These are phyloP conservation scores for Russula sp. DNA, from an alignment of 768 basidiomycete species.

Conservation along the genomic window DNA sequence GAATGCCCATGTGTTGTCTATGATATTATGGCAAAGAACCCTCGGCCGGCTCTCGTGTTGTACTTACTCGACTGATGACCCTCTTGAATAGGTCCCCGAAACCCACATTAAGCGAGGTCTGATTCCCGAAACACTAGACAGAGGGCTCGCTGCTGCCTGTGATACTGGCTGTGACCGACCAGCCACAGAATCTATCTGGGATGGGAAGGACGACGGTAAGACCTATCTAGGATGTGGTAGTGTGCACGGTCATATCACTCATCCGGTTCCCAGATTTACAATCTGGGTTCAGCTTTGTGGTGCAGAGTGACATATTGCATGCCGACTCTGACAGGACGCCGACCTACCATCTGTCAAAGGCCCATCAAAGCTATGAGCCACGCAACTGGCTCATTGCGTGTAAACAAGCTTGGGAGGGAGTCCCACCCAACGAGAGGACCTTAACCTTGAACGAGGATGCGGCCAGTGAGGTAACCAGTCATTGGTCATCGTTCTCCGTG, in stretches of 20 bases:
- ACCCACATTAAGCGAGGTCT: conserved; percentile 18
- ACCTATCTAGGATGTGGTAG: neutral
- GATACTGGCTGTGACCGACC: neutral
- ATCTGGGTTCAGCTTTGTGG: conserved; percentile 13
- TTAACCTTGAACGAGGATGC: neutral
- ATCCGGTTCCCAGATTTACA: conserved; percentile 5
- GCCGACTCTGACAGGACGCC: conserved; percentile 11
- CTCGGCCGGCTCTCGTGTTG: conserved; percentile 16
- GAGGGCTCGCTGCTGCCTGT: neutral
- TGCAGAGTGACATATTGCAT: conserved; percentile 9
- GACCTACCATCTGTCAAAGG: conserved; percentile 7
- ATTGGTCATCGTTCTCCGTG: conserved; percentile 16
- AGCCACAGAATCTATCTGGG: conserved; percentile 13
- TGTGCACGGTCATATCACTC: neutral
- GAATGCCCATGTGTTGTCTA: conserved; percentile 18
- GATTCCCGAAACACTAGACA: conserved; percentile 10
- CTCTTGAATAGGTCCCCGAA: conserved; percentile 20
- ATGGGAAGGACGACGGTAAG: conserved; percentile 18
- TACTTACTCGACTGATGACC: conserved; percentile 17
- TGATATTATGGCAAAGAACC: conserved; percentile 19
- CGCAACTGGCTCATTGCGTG: conserved; percentile 13
- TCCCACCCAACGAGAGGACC: neutral
- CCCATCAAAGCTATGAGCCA: conserved; percentile 1
- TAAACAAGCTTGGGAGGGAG: conserved; percentile 5
- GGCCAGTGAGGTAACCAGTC: conserved; percentile 1